Percentiles rank a stretch among this genome's conserved stretches.
Evolutionary conservation across 768 basidiomycete genomes (phyloP).

Genomic region (Tylopilus balloui): DNA sequence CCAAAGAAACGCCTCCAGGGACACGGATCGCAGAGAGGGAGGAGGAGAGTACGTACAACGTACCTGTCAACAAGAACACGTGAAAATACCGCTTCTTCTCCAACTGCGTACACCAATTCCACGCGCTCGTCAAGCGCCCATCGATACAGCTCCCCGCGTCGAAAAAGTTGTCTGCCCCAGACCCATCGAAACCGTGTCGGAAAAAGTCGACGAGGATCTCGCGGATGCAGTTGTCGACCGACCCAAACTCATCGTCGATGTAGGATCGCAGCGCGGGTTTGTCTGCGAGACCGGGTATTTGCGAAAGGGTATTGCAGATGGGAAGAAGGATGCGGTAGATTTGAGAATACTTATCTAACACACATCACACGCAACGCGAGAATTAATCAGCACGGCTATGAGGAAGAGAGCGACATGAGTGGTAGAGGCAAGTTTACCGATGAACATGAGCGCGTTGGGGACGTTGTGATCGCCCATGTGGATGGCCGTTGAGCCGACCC

Average conservation of each 20-base stretch:
- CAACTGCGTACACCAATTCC: conserved; percentile 85
- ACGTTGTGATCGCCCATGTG: conserved; percentile 82
- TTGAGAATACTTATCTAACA: conserved; percentile 87
- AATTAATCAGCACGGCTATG: too few relatives aligned
- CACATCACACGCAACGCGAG: too few relatives aligned
- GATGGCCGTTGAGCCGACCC: conserved; percentile 84
- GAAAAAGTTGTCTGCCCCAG: conserved; percentile 88
- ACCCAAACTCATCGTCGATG: conserved; percentile 81
- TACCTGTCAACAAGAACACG: conserved; percentile 72
- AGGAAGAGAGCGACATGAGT: too few relatives aligned
- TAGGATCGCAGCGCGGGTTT: conserved; percentile 72
- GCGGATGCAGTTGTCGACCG: conserved; percentile 57
- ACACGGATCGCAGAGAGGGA: not conserved
- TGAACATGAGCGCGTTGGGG: conserved; percentile 71
- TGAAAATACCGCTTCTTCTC: conserved; percentile 87
- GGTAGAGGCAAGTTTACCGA: conserved; percentile 42
- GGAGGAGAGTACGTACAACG: conserved; percentile 15
- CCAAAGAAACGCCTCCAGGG: too few relatives aligned
- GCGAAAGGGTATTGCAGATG: conserved; percentile 75
- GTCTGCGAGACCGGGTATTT: conserved; percentile 60
- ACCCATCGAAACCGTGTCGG: conserved; percentile 83
- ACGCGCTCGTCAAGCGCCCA: conserved; percentile 81
- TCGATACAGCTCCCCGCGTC: conserved; percentile 85
- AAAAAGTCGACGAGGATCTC: conserved; percentile 85
- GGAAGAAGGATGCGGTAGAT: conserved; percentile 87